phyloP scores from a whole-genome alignment of 2,329 filamentous ascomycete species.

The Ophiostoma triangulosporum region DNA sequence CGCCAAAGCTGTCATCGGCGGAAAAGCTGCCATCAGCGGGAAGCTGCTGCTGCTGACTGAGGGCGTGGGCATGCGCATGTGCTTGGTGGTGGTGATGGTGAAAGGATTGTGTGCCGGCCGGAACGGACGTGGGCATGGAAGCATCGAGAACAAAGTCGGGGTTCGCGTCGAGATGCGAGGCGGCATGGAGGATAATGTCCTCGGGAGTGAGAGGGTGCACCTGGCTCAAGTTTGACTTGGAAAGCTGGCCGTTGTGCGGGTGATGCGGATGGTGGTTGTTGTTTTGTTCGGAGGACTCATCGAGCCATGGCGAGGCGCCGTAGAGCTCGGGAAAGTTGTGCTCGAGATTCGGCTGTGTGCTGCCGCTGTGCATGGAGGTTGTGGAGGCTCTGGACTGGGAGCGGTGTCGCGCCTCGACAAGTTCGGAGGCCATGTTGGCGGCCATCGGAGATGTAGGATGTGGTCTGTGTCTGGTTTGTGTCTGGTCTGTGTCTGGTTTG shows the following conservation, averaged over 20 bases:
- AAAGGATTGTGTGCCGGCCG: slow-evolving; percentile 29
- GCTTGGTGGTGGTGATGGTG: slow-evolving; percentile 24
- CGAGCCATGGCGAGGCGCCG: slow-evolving; percentile 33
- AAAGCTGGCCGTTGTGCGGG: slow-evolving; percentile 29
- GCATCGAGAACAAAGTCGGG: slow-evolving; percentile 35
- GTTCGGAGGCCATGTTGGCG: slow-evolving; percentile 13
- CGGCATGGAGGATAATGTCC: slow-evolving; percentile 45
- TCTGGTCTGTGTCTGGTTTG: too few relatives aligned
- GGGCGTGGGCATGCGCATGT: slow-evolving; percentile 13
- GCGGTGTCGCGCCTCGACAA: slow-evolving; percentile 33
- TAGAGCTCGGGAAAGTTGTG: slow-evolving; percentile 34
- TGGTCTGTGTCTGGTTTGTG: too few relatives aligned
- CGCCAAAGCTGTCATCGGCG: slow-evolving; percentile 39
- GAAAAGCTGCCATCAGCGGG: slow-evolving; percentile 41
- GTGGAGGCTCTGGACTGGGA: slow-evolving; percentile 43
- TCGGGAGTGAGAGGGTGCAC: slow-evolving; percentile 39
- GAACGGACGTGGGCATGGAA: slow-evolving; percentile 32
- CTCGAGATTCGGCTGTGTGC: slow-evolving; percentile 38
- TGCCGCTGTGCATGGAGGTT: slow-evolving; percentile 40
- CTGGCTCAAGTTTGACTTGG: slow-evolving; percentile 11
- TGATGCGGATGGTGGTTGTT: slow-evolving; percentile 30
- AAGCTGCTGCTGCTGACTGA: slow-evolving; percentile 38
- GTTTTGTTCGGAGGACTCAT: slow-evolving; percentile 28
- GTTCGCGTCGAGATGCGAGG: slow-evolving; percentile 39
- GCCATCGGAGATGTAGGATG: slow-evolving; percentile 17